Percentiles rank a stretch among this genome's conserved stretches.
Conservation (phyloP, 2,329 filamentous ascomycete genomes). For the Fusarium floridanum region DNA sequence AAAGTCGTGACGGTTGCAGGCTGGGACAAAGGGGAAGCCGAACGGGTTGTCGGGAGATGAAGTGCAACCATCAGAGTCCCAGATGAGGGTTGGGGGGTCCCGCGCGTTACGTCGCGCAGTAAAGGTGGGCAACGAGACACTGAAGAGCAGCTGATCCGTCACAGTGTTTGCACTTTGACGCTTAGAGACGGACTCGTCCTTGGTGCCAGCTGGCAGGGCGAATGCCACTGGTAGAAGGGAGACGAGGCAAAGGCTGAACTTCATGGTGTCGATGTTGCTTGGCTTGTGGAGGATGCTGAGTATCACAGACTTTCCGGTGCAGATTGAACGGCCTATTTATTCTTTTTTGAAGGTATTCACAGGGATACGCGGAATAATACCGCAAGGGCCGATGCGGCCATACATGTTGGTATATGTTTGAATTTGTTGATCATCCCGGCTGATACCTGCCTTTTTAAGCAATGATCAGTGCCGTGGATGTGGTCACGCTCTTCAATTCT, state of each 20-base stretch:
- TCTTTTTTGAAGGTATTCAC: neutral
- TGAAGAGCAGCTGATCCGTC: conserved; percentile 64
- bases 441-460: conserved; percentile 30
- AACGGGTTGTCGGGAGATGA: conserved; percentile 59
- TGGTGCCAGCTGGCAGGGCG: conserved; percentile 35
- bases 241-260: conserved; percentile 45
- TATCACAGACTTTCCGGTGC: neutral
- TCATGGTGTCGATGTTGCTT: conserved; percentile 44
- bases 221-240: conserved; percentile 40
- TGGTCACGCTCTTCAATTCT: conserved; percentile 22
- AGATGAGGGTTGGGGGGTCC: conserved; percentile 56
- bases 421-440: neutral
- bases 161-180: conserved; percentile 46
- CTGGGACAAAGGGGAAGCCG: conserved; percentile 58
- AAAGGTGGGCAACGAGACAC: conserved; percentile 57
- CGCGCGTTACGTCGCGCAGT: conserved; percentile 53
- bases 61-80: conserved; percentile 59
- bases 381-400: neutral
- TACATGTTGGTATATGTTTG: neutral
- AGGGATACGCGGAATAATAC: conserved; percentile 5
- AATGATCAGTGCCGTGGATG: conserved; percentile 27
- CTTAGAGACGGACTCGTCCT: conserved; percentile 20
- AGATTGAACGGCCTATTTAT: conserved; percentile 27
- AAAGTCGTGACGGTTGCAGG: conserved; percentile 69
- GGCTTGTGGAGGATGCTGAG: neutral